These are phyloP conservation scores for Friedmanniomyces simplex DNA, from an alignment of 495 filamentous ascomycete genomes.

Conservation along the genomic window DNA sequence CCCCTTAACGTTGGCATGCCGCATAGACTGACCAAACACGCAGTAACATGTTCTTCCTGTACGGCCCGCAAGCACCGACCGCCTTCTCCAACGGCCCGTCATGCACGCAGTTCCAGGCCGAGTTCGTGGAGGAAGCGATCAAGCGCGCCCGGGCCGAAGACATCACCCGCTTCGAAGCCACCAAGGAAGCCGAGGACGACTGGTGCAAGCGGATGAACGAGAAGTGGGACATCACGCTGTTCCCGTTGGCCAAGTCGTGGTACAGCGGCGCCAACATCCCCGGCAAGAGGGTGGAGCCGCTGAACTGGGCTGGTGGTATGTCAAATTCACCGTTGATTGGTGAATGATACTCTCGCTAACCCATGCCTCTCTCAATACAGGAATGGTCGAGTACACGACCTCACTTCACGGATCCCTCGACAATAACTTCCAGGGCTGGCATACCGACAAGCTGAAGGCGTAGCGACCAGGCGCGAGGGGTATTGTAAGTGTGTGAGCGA, in stretches of 20 bases:
- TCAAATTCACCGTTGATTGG: neutral
- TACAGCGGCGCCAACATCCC: neutral
- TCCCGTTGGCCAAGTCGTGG: conserved; percentile 10
- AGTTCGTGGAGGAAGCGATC: conserved; percentile 42
- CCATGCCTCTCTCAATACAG: neutral
- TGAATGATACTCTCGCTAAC: too few relatives aligned
- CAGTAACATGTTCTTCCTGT: conserved; percentile 45
- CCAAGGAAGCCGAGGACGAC: conserved; percentile 27
- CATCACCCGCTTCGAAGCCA: conserved; percentile 35
- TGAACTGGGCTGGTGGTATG: conserved; percentile 11
- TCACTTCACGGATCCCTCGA: conserved; percentile 3
- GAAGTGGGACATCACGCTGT: conserved; percentile 11
- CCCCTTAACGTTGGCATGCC: neutral
- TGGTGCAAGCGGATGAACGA: conserved; percentile 28
- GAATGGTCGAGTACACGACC: conserved; percentile 8
- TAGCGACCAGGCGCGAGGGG: neutral
- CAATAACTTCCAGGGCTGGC: conserved; percentile 15
- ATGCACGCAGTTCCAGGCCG: conserved; percentile 41
- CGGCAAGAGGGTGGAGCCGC: conserved; percentile 16
- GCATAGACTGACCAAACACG: conserved; percentile 22
- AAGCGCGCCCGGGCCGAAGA: conserved; percentile 29
- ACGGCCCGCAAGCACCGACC: conserved; percentile 41
- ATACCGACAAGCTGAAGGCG: neutral
- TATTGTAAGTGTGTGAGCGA: neutral
- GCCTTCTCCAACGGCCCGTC: conserved; percentile 44